Evolutionary conservation across 257 asterid species (phyloP).

Genomic region (Hygrophila difformis): DNA sequence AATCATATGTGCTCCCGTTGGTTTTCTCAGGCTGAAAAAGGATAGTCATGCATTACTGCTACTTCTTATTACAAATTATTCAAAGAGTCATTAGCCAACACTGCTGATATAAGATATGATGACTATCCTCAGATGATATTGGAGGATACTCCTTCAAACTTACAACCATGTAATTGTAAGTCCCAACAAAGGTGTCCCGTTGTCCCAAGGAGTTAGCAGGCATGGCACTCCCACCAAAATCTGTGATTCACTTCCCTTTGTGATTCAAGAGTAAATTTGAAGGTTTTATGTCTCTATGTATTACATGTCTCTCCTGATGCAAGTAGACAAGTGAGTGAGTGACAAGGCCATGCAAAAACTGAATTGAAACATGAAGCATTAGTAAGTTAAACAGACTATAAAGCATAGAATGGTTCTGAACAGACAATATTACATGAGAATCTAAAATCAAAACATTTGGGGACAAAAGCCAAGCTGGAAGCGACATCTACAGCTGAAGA

Average conservation of each 20-base stretch:
- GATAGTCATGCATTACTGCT: constrained; percentile 9
- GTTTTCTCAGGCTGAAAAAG: constrained; percentile 86
- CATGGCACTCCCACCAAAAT: constrained; percentile 98
- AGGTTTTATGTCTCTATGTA: constrained; percentile 82
- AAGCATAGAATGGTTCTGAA: constrained; percentile 3
- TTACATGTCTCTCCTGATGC: constrained; percentile 79
- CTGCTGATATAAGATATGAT: background rate
- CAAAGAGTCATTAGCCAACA: background rate
- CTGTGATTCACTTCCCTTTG: constrained; percentile 88
- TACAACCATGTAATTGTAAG: constrained; percentile 97
- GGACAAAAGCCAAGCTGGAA: constrained; percentile 58
- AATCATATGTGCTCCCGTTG: constrained; percentile 83
- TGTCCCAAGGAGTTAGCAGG: constrained; percentile 92
- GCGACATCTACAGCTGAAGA: constrained; percentile 48
- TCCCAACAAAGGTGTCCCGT: constrained; percentile 91
- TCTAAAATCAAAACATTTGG: constrained; percentile 53
- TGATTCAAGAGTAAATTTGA: constrained; percentile 77
- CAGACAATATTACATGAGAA: constrained; percentile 20
- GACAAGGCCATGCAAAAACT: constrained; percentile 95
- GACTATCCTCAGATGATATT: constrained; percentile 4
- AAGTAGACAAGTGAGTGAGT: too few species aligned
- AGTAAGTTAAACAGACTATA: background rate
- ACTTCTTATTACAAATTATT: constrained; percentile 11
- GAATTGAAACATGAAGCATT: constrained; percentile 10
- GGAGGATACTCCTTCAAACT: constrained; percentile 12